Evolutionary conservation across 208 protist genomes (phyloP).

Genomic region (Strigomonas galati): DNA sequence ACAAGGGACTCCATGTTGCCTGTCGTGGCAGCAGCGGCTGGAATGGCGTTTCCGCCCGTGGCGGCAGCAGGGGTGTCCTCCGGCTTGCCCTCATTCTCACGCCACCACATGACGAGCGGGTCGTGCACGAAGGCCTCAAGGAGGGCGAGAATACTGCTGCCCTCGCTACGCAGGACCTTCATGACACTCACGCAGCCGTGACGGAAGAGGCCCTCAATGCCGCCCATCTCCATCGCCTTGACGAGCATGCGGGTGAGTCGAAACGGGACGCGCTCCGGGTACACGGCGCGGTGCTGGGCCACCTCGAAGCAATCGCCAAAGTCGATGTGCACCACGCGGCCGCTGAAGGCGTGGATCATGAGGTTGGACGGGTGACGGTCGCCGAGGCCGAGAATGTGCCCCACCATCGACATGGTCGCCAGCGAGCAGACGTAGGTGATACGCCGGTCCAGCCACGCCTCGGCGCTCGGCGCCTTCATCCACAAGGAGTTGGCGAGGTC

Average conservation of each 20-base stretch:
- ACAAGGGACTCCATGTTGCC: neutral
- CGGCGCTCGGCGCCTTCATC: constrained; percentile 95
- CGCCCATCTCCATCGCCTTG: constrained; percentile 99
- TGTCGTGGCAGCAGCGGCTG: constrained; percentile 9
- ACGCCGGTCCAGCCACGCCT: constrained; percentile 97
- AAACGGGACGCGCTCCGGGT: constrained; percentile 99
- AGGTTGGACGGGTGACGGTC: constrained; percentile 99
- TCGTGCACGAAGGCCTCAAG: constrained; percentile 99
- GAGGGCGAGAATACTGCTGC: constrained; percentile 98
- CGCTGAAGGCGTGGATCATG: constrained; percentile 98
- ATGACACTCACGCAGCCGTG: constrained; percentile 98
- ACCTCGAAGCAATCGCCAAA: constrained; percentile 99
- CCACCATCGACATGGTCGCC: constrained; percentile 99
- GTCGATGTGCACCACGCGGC: constrained; percentile 99
- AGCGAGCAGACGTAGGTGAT: constrained; percentile 99
- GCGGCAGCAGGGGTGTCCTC: neutral
- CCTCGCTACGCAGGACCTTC: constrained; percentile 97
- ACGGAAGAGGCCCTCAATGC: constrained; percentile 99
- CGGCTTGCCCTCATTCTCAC: constrained; percentile 42
- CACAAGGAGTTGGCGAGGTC: constrained; percentile 97
- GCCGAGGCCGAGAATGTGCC: constrained; percentile 98
- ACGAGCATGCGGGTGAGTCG: constrained; percentile 99
- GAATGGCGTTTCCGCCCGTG: constrained; percentile 1
- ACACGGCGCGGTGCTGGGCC: constrained; percentile 96
- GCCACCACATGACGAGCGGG: constrained; percentile 99